A percentile compares a stretch with the other conserved stretches of the same genome.
phyloP scores from a whole-genome alignment of 169 alveolate genomes.

The Amoebophrya sp. region DNA sequence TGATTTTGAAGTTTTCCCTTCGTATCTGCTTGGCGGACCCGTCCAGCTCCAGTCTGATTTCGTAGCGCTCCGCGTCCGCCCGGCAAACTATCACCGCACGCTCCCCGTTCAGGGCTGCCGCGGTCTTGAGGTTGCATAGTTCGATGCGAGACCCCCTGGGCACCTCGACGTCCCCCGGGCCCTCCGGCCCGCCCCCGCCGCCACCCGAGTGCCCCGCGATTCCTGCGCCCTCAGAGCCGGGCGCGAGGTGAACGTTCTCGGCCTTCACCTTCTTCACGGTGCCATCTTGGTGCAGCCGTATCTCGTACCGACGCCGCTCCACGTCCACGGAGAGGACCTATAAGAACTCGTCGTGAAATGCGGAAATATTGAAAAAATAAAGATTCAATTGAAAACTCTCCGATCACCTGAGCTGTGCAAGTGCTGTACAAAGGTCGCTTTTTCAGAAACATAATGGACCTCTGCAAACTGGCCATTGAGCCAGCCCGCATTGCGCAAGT shows the following conservation, averaged over 20 bases:
- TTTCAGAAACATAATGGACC: no score
- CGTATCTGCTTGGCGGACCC: not conserved
- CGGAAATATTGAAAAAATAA: no score
- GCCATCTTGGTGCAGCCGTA: not conserved
- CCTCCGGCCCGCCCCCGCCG: no score
- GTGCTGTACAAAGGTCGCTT: no score
- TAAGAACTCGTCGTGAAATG: no score
- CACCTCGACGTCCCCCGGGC: no score
- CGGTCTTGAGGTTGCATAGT: not conserved
- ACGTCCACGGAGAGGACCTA: not conserved
- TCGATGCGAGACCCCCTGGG: not conserved
- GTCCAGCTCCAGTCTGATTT: not conserved
- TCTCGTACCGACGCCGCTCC: not conserved
- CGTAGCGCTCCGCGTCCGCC: not conserved
- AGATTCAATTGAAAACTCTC: no score
- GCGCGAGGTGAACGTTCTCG: no score
- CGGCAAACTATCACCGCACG: not conserved
- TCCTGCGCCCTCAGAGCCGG: no score
- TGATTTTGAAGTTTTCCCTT: not conserved
- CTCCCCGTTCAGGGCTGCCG: not conserved
- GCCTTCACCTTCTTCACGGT: not conserved
- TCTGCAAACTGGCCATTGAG: not conserved
- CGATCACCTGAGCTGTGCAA: no score
- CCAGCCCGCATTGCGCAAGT: not conserved
- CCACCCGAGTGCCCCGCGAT: no score